Percentiles rank a stretch among this genome's conserved stretches.
Evolutionary conservation across 2,329 filamentous ascomycete species (phyloP).

Genomic region (Cladophialophora immunda): DNA sequence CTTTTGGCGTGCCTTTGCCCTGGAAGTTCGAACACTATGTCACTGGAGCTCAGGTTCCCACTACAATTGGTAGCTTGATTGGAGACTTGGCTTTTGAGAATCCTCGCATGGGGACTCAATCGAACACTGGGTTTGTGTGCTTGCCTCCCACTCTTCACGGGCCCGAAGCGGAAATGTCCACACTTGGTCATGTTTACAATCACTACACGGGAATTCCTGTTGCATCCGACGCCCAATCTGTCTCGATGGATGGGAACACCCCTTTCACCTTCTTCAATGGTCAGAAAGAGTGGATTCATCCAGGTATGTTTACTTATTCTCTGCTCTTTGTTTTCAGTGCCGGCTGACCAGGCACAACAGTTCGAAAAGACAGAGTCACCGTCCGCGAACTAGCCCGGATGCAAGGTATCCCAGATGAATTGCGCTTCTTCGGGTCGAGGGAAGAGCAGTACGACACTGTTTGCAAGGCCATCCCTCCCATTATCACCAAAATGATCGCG

Average conservation of each 20-base stretch:
- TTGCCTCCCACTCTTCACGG: neutral
- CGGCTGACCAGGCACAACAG: conserved; percentile 11
- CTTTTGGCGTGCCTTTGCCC: conserved; percentile 18
- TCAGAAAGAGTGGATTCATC: conserved; percentile 25
- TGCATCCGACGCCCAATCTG: neutral
- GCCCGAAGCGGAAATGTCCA: neutral
- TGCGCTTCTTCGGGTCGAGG: conserved; percentile 28
- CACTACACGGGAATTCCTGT: conserved; percentile 20
- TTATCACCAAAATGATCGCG: conserved; percentile 21
- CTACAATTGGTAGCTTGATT: conserved; percentile 7
- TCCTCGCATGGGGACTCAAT: neutral
- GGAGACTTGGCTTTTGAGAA: conserved; percentile 22
- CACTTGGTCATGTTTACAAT: conserved; percentile 19
- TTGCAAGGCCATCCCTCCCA: conserved; percentile 31
- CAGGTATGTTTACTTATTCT: conserved; percentile 14
- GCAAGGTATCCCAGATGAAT: conserved; percentile 37
- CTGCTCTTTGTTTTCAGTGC: neutral
- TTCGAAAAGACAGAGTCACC: conserved; percentile 28
- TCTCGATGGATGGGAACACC: neutral
- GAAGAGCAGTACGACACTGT: conserved; percentile 27
- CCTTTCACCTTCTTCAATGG: conserved; percentile 1
- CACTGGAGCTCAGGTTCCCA: neutral
- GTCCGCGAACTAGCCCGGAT: conserved; percentile 37
- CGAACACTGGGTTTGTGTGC: conserved; percentile 19
- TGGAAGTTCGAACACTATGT: conserved; percentile 18